phyloP scores from a whole-genome alignment of 345 rosid species.

The Gynandropsis gynandra region DNA sequence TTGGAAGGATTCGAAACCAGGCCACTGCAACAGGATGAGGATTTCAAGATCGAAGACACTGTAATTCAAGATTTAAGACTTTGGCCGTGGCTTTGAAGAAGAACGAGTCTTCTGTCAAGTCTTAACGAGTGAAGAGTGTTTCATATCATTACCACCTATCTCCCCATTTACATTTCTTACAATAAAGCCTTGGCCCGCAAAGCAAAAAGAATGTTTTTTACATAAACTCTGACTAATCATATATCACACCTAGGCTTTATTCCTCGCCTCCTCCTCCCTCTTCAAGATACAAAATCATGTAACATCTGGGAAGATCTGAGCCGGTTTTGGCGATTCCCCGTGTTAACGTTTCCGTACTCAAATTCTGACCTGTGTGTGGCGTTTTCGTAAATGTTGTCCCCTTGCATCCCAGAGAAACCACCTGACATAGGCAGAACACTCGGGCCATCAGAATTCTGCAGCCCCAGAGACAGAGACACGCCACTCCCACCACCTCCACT shows the following conservation, averaged over 20 bases:
- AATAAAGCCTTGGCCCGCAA: no score
- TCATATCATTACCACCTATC: no score
- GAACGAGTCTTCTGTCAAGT: no score
- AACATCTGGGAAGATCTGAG: constrained; percentile 56
- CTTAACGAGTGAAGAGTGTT: no score
- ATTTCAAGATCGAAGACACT: no score
- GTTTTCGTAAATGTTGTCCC: constrained; percentile 35
- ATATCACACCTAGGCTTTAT: constrained; percentile 26
- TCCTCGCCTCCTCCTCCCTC: constrained; percentile 11
- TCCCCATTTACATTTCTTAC: no score
- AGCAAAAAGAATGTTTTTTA: no score
- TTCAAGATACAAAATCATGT: constrained; percentile 83
- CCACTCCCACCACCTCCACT: constrained; percentile 44
- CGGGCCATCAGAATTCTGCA: constrained; percentile 61
- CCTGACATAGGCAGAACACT: constrained; percentile 44
- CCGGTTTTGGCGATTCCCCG: constrained; percentile 52
- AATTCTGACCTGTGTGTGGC: constrained; percentile 39
- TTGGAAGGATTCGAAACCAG: no score
- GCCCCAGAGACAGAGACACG: constrained; percentile 75
- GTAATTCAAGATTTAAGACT: no score
- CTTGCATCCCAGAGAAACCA: constrained; percentile 36
- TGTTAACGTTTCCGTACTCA: constrained; percentile 49
- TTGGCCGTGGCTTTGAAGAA: no score
- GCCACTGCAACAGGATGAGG: no score
- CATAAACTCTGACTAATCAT: not conserved